Percentiles rank a stretch among this genome's conserved stretches.
Conservation (phyloP, 257 asterid species). For the Salvia splendens region DNA sequence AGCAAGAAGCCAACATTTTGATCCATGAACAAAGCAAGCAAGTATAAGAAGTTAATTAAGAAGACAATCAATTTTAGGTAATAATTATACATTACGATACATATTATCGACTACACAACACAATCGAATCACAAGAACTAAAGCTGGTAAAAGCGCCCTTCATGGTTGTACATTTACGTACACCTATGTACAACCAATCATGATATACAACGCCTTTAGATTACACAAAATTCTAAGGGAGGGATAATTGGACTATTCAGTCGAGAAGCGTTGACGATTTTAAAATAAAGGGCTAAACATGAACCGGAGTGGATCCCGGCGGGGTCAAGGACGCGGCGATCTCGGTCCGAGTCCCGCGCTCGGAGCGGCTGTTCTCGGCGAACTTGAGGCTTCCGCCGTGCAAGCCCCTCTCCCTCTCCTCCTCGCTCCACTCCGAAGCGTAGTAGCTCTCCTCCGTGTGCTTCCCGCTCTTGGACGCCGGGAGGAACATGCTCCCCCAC, state of each 20-base stretch:
- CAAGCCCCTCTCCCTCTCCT: slow-evolving; percentile 47
- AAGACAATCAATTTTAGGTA: no score
- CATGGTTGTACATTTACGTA: neutral
- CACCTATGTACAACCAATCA: neutral
- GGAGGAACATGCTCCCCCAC: slow-evolving; percentile 57
- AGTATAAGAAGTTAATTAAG: no score
- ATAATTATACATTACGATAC: no score
- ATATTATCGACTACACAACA: no score
- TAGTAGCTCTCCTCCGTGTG: slow-evolving; percentile 44
- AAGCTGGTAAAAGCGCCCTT: neutral
- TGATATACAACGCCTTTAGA: neutral
- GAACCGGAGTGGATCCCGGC: slow-evolving; percentile 21
- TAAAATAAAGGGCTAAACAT: neutral
- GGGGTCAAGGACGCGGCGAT: slow-evolving; percentile 29
- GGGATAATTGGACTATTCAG: no score
- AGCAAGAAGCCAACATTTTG: no score
- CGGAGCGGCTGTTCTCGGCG: slow-evolving; percentile 60
- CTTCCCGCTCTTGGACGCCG: slow-evolving; percentile 32
- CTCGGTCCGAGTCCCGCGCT: slow-evolving; percentile 45
- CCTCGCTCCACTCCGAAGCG: slow-evolving; percentile 43
- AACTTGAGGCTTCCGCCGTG: slow-evolving; percentile 56
- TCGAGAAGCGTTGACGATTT: no score
- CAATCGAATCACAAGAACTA: neutral
- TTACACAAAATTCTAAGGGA: neutral
- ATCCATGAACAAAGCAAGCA: no score